Evolutionary conservation across 805 yeast genomes (phyloP), one percentile per base, ranked within the genome.

Genomic region (Brettanomyces sp.): DNA sequence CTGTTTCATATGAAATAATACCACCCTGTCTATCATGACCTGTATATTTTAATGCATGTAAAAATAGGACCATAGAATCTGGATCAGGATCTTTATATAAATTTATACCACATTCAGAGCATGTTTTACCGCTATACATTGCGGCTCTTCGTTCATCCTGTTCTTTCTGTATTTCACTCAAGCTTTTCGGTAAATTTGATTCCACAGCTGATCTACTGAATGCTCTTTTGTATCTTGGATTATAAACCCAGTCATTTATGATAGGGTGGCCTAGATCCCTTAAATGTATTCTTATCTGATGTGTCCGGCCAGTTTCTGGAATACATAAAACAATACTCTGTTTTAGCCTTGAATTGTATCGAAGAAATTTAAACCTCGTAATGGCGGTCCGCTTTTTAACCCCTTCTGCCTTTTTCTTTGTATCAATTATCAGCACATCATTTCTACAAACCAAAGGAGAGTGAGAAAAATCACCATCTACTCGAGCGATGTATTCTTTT

Each of bases 251-350:
- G 49, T 66, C 71, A 41, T 66, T 66, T 5, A 49, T 55, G 3
- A 66, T 66, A 2, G 69, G 67, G 49, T 50, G 56, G 0, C 72
- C 71, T 49, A 76, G 42, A 50, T 74, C 70, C 22, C 79, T 56
- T 11, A 77, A 57, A 56, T 77, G 82, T 4, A 77, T 74, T 11
- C 82, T 60, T 24, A 77, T 76, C 56, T 77, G 82, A 57, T 77
- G 82, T 57, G 74, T 74, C 49, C 73, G 64, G 0, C 82, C 82
- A 1, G 80, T 73, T 5, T 70, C 48, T 0, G 82, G 81, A 38
- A 55, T 56, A 50, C 82, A 77, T 46, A 55, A 46, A 1, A 77
- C 76, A 1, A 77, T 56, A 50, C 77, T 73, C 46, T 74, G 55
- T 45, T 64, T 48, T 33, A 52, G 40, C 0, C 49, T 45, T 1